Conservation (phyloP, 2,329 filamentous ascomycete species). For the Trichoderma sp. region DNA sequence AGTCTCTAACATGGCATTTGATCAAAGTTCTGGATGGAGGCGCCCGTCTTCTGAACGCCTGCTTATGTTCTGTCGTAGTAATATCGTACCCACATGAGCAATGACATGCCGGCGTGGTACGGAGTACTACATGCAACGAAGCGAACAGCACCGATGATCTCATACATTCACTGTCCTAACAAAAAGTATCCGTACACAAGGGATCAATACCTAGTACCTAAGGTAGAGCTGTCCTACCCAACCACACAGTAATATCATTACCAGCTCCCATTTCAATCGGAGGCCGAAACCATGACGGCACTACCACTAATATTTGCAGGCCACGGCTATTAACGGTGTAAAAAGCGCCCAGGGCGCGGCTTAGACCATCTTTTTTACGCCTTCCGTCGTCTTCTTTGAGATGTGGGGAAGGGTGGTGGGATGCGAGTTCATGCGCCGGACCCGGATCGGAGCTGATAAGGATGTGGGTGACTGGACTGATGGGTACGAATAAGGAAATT, state of each 20-base stretch:
- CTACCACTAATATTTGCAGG: neutral
- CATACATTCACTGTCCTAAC: neutral
- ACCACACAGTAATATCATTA: neutral
- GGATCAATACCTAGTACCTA: too few relatives aligned
- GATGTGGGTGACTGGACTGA: neutral
- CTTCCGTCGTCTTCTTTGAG: too few relatives aligned
- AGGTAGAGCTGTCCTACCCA: neutral
- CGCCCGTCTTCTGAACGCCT: constrained; percentile 7
- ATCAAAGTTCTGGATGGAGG: neutral
- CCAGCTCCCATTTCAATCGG: too few relatives aligned
- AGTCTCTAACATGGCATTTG: neutral
- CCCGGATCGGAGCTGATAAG: constrained; percentile 14
- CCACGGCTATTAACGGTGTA: constrained; percentile 22
- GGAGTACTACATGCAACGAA: neutral
- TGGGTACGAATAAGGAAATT: too few relatives aligned
- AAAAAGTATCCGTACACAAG: neutral
- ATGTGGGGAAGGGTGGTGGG: neutral
- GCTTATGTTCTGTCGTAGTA: neutral
- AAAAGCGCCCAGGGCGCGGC: neutral
- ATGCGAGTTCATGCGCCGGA: neutral
- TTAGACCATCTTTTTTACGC: neutral
- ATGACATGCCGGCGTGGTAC: neutral
- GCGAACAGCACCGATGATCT: constrained; percentile 18
- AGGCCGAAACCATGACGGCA: neutral
- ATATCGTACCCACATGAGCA: neutral